Evolutionary conservation across 169 alveolate species (phyloP).

Genomic region (Theileria orientalis): DNA sequence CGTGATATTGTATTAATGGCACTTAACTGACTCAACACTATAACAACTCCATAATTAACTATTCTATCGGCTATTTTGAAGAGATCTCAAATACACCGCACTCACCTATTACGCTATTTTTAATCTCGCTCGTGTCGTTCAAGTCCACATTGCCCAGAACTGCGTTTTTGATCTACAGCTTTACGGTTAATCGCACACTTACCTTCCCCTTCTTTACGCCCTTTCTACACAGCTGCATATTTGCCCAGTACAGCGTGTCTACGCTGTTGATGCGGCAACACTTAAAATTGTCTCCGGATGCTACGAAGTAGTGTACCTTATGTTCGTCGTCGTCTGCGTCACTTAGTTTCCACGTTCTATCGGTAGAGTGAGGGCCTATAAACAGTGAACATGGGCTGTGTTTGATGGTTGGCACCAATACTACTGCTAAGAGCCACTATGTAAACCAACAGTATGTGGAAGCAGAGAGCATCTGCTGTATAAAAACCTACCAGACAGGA

Average conservation of each 20-base stretch:
- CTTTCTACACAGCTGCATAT: conserved; percentile 24
- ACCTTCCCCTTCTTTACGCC: conserved; percentile 24
- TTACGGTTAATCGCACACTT: neutral
- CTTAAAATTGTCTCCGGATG: conserved; percentile 21
- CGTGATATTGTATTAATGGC: neutral
- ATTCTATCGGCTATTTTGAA: too few relatives aligned
- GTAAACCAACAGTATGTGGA: too few relatives aligned
- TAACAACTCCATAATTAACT: too few relatives aligned
- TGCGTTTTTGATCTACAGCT: conserved; percentile 2
- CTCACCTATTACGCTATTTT: conserved; percentile 37
- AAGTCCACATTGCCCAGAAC: neutral
- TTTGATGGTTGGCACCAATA: too few relatives aligned
- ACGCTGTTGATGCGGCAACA: conserved; percentile 56
- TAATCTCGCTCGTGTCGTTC: conserved; percentile 14
- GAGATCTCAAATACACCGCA: too few relatives aligned
- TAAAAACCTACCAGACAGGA: neutral
- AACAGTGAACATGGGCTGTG: neutral
- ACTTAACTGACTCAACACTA: too few relatives aligned
- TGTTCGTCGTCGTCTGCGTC: conserved; percentile 5
- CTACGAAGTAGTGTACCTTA: conserved; percentile 38
- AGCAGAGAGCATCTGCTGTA: too few relatives aligned
- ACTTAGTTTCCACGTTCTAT: neutral
- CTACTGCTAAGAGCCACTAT: too few relatives aligned
- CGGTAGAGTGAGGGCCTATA: neutral
- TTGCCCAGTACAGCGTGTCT: conserved; percentile 42